Evolutionary conservation across 164 flowering plant species (phyloP), one percentile per base, ranked within the genome.

Genomic region (Nelumbo lutea): DNA sequence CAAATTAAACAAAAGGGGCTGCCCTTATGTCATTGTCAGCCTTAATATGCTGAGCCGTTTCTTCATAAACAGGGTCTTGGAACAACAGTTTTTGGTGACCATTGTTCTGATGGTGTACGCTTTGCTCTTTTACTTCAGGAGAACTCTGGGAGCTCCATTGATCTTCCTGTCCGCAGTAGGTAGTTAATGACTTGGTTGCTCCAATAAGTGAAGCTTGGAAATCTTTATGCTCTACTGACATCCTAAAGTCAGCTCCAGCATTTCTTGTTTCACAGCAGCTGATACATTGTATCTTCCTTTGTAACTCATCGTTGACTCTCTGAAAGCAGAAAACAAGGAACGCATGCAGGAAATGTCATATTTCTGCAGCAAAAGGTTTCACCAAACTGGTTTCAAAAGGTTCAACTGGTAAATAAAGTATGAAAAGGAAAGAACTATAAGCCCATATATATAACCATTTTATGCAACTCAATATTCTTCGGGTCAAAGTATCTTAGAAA

Each of bases 251-350:
- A 50, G 70, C 15, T 66, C 69, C 79, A 56, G 69, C 76, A 55
- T 76, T 67, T 61, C 62, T 70, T 52, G 69, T 77, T 55, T 69
- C 77, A 43, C 42, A 15, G 67, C 66, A 62, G 62, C 70, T 43
- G 8, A 11, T 44, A 58, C 73, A 75, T 64, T 79, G 81, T 65
- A 69, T 59, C 76, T 72, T 83, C 76, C 89, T 78, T 47, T 79
- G 83, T 65, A 89, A 65, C 79, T 85, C 95, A 52, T 87, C 88
- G 75, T 82, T 88, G 2, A 89, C 87, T 68, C 79, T 84, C 98
- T 93, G 84, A 10, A 66, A 65, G 44, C 9, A 15, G 47, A 60
- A 61, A 58, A 8, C 40, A 41, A 43, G 42, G n/a, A 47, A 27
- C 15, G 42, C 13, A 67, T 42, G 62, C 5, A 43, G 13, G 14